Percentiles rank a stretch among this genome's conserved stretches.
Conservation (phyloP, 2,329 filamentous ascomycete species). For the Amauroascus niger region DNA sequence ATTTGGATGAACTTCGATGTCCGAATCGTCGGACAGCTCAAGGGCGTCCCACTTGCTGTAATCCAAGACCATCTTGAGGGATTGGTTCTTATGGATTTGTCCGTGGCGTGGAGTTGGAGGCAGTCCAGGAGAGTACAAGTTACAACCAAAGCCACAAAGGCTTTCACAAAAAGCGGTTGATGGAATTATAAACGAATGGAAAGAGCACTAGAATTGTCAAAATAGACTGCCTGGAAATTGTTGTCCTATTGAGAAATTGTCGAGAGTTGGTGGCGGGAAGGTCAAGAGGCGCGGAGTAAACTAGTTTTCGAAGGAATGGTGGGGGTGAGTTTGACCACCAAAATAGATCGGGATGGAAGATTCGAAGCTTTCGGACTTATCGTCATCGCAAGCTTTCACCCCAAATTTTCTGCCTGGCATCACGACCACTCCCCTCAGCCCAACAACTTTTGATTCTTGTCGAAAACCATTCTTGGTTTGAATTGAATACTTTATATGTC, state of each 20-base stretch:
- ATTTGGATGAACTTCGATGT: slow-evolving; percentile 96
- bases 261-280: slow-evolving; percentile 1
- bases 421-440: background rate
- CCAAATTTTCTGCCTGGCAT: background rate
- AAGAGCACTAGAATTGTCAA: background rate
- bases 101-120: background rate
- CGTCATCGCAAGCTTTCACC: slow-evolving; percentile 3
- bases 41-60: slow-evolving; percentile 64
- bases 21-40: slow-evolving; percentile 95
- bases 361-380: slow-evolving; percentile 6
- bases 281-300: background rate
- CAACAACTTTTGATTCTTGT: background rate
- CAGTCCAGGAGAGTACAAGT: background rate
- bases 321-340: background rate
- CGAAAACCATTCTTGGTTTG: background rate
- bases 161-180: background rate
- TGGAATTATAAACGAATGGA: background rate
- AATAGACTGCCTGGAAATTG: background rate
- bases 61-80: slow-evolving; percentile 46
- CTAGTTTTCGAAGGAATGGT: background rate
- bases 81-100: background rate
- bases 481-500: background rate
- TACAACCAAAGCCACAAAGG: background rate
- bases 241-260: background rate
- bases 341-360: slow-evolving; percentile 10